A percentile compares a stretch with the other conserved stretches of the same genome.
These are phyloP conservation scores for Pelagomonas calceolata DNA, from an alignment of 108 stramenopile species.

Conservation along the genomic window DNA sequence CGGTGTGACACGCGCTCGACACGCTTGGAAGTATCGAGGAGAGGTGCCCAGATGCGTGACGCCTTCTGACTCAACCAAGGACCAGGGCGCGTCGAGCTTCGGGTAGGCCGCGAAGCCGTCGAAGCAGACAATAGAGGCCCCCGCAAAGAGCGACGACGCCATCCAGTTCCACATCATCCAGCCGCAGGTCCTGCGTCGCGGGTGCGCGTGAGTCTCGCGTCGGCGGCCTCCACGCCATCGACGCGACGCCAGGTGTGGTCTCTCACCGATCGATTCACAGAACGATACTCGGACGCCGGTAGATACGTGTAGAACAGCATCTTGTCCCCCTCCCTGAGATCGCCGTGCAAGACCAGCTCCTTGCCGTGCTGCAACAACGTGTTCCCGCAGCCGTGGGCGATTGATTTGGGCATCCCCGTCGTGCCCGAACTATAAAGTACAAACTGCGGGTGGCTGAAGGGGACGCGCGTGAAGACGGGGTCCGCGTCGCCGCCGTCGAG, in stretches of 20 bases:
- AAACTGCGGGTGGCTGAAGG: conserved; percentile 31
- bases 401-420: conserved; percentile 31
- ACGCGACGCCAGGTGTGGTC: too few species aligned
- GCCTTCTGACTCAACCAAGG: conserved; percentile 18
- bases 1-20: conserved; percentile 21
- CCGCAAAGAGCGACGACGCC: conserved; percentile 20
- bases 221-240: too few species aligned
- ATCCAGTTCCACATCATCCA: conserved; percentile 49
- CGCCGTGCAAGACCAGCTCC: conserved; percentile 31
- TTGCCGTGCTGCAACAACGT: conserved; percentile 28
- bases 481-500: conserved; percentile 17
- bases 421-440: conserved; percentile 33
- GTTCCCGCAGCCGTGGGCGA: conserved; percentile 37
- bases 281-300: too few species aligned
- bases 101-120: conserved; percentile 37
- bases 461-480: conserved; percentile 6
- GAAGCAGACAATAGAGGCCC: conserved; percentile 25
- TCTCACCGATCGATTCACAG: too few species aligned
- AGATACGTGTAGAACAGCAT: conserved; percentile 38
- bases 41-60: conserved; percentile 33
- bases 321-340: conserved; percentile 25
- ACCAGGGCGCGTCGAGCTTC: conserved; percentile 26
- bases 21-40: conserved; percentile 28
- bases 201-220: too few species aligned
- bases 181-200: conserved; percentile 27